Evolutionary conservation across 139 green algal species (phyloP).

Genomic region (Parachlorella kessleri): DNA sequence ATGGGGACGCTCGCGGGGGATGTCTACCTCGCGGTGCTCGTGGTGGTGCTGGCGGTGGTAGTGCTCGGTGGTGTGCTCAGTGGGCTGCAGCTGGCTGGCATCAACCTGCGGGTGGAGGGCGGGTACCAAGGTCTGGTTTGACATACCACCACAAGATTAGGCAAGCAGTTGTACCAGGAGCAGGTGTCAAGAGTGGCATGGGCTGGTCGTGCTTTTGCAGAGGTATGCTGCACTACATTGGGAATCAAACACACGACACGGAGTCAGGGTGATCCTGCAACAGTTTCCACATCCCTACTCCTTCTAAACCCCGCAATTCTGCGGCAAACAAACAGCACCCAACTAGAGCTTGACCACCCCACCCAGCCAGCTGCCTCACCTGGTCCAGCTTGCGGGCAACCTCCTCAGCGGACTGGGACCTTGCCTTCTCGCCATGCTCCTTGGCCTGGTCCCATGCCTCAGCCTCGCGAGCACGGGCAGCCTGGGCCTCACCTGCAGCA

Average conservation of each 20-base stretch:
- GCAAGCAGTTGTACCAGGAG: not conserved
- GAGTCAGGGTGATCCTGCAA: too few species aligned
- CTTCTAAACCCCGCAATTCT: too few species aligned
- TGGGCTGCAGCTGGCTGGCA: not conserved
- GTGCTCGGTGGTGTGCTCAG: too few species aligned
- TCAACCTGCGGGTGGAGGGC: slow-evolving; percentile 30
- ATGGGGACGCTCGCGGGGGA: too few species aligned
- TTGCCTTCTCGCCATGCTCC: slow-evolving; percentile 14
- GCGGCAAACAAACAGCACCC: too few species aligned
- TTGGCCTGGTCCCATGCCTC: slow-evolving; percentile 29
- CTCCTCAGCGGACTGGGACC: not conserved
- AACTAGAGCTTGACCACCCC: too few species aligned
- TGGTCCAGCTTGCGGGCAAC: slow-evolving; percentile 6
- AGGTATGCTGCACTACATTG: not conserved
- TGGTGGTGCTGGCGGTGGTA: too few species aligned
- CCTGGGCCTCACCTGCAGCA: slow-evolving; percentile 7
- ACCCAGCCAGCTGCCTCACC: too few species aligned
- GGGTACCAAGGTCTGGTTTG: not conserved
- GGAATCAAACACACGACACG: too few species aligned
- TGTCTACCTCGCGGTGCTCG: too few species aligned
- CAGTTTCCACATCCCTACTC: too few species aligned
- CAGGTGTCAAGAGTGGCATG: not conserved
- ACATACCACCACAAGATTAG: not conserved
- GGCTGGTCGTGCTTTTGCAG: not conserved
- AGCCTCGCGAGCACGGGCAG: not conserved